phyloP scores from a whole-genome alignment of 805 yeast genomes.

The Teunomyces atbi region DNA sequence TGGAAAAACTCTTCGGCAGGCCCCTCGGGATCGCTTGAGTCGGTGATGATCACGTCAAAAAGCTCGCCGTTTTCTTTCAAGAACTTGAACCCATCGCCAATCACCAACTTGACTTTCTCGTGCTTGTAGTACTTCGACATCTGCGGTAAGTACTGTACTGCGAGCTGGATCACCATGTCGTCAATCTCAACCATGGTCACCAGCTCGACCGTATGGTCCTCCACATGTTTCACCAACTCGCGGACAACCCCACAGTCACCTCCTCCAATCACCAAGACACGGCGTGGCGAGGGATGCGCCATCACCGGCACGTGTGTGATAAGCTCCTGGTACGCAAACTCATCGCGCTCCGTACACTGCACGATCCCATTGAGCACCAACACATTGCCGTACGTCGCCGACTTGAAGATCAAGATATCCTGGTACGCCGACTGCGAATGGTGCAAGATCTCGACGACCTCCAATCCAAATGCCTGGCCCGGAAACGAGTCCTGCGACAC shows the following conservation, averaged over 20 bases:
- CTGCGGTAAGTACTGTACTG: slow-evolving; percentile 68
- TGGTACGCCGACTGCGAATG: slow-evolving; percentile 70
- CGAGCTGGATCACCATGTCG: slow-evolving; percentile 70
- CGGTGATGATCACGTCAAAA: slow-evolving; percentile 85
- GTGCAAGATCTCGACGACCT: slow-evolving; percentile 63
- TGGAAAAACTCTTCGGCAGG: slow-evolving; percentile 92
- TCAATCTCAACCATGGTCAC: slow-evolving; percentile 89
- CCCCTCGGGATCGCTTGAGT: slow-evolving; percentile 93
- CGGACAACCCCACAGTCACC: slow-evolving; percentile 96
- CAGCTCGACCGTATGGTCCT: slow-evolving; percentile 49
- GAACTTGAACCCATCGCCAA: slow-evolving; percentile 83
- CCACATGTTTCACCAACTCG: slow-evolving; percentile 74
- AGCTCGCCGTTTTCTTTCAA: slow-evolving; percentile 45
- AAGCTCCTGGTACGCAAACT: slow-evolving; percentile 91
- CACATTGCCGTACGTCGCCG: slow-evolving; percentile 79
- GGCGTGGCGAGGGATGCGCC: slow-evolving; percentile 71
- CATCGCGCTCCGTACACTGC: slow-evolving; percentile 91
- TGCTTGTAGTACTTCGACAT: slow-evolving; percentile 70
- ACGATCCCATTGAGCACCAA: slow-evolving; percentile 85
- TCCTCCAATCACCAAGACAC: slow-evolving; percentile 87
- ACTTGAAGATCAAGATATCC: slow-evolving; percentile 77
- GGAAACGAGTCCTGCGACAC: slow-evolving; percentile 70
- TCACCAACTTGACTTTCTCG: slow-evolving; percentile 61
- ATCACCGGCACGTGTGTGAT: slow-evolving; percentile 80
- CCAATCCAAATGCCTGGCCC: slow-evolving; percentile 78